Percentiles rank a stretch among this genome's conserved stretches.
These are phyloP conservation scores for Phialophora verrucosa DNA, from an alignment of 2,329 filamentous ascomycete genomes.

Conservation along the genomic window DNA sequence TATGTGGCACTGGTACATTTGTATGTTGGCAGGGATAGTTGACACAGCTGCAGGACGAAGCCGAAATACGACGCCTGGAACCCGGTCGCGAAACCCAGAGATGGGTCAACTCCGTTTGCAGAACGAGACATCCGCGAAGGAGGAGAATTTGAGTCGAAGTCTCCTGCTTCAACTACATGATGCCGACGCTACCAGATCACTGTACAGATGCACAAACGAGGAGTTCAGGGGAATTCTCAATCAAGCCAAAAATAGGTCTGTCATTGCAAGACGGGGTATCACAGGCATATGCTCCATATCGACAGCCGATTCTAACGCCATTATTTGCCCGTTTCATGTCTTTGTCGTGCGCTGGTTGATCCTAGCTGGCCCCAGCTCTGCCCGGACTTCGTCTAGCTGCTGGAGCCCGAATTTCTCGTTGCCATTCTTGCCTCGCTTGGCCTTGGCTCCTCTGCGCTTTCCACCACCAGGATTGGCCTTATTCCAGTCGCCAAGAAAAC, in stretches of 20 bases:
- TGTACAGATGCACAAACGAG: conserved; percentile 35
- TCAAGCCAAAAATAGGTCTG: conserved; percentile 19
- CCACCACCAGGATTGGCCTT: conserved; percentile 46
- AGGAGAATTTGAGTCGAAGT: conserved; percentile 20
- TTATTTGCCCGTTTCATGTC: conserved; percentile 24
- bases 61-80: conserved; percentile 46
- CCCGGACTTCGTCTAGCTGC: conserved; percentile 88
- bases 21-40: conserved; percentile 3
- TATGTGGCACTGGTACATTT: conserved; percentile 58
- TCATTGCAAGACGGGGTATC: conserved; percentile 33
- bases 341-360: conserved; percentile 52
- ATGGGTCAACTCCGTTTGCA: conserved; percentile 26
- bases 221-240: conserved; percentile 25
- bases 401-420: conserved; percentile 80
- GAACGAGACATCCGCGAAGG: conserved; percentile 26
- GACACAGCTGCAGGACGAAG: conserved; percentile 41
- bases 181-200: background rate
- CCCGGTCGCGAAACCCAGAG: conserved; percentile 44
- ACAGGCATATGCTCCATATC: conserved; percentile 20
- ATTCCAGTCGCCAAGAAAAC: conserved; percentile 75
- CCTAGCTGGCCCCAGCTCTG: conserved; percentile 76
- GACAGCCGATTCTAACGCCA: conserved; percentile 14
- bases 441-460: conserved; percentile 53
- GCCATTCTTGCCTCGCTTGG: conserved; percentile 75
- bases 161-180: conserved; percentile 1